Evolutionary conservation across 441 rosid species (phyloP).

Genomic region (Erysimum cheiri): DNA sequence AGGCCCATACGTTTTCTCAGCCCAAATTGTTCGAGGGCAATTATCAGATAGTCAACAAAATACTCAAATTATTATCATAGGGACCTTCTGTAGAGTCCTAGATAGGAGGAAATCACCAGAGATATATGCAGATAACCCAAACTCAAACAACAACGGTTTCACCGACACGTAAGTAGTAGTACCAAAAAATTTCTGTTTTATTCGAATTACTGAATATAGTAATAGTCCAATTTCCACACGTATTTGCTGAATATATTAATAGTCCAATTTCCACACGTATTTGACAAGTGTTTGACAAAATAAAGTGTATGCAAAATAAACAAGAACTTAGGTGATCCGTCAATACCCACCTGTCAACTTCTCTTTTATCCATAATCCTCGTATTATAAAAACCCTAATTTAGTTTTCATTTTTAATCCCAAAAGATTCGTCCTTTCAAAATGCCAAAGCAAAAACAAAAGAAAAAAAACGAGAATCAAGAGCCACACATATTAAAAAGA

Average conservation of each 20-base stretch:
- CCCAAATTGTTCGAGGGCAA: background rate
- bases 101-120: too few species aligned
- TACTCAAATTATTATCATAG: background rate
- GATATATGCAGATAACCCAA: constrained; percentile 7
- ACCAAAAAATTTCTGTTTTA: background rate
- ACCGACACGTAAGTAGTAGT: background rate
- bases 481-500: constrained; percentile 41
- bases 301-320: background rate
- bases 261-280: too few species aligned
- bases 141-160: constrained; percentile 12
- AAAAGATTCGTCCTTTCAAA: constrained; percentile 16
- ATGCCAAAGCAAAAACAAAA: background rate
- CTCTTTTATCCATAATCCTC: constrained; percentile 28
- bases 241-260: background rate
- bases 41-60: background rate
- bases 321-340: constrained; percentile 53
- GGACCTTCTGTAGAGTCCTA: background rate
- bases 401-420: background rate
- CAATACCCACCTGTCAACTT: constrained; percentile 55
- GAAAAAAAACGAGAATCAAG: background rate
- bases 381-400: constrained; percentile 1
- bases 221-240: background rate
- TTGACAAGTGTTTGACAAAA: background rate
- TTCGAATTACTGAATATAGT: too few species aligned
- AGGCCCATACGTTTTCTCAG: background rate